phyloP scores from a whole-genome alignment of 75 land plant genomes.

The Pinus tabuliformis region DNA sequence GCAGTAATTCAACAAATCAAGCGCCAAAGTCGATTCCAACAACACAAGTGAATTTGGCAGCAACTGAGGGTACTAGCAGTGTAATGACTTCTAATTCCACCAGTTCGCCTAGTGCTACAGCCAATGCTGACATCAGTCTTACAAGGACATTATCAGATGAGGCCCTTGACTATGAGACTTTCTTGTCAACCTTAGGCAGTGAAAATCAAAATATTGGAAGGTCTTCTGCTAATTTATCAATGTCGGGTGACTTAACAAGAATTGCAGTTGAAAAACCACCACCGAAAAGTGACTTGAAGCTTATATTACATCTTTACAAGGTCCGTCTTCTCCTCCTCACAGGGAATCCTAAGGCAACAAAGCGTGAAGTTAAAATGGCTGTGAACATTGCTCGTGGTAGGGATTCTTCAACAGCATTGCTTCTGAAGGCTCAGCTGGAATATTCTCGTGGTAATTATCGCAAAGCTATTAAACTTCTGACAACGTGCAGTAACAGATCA shows the following conservation, averaged over 20 bases:
- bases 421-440: conserved; percentile 90
- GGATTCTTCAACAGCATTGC: conserved; percentile 76
- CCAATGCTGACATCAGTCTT: conserved; percentile 46
- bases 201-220: conserved; percentile 44
- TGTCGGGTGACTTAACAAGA: conserved; percentile 25
- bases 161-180: conserved; percentile 63
- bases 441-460: conserved; percentile 88
- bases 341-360: conserved; percentile 75
- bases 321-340: conserved; percentile 74
- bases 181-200: conserved; percentile 58
- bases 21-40: conserved; percentile 25
- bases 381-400: conserved; percentile 77
- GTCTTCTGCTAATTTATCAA: conserved; percentile 21
- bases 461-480: conserved; percentile 84
- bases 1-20: conserved; percentile 23
- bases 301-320: conserved; percentile 84
- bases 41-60: conserved; percentile 16
- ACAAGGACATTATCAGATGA: conserved; percentile 80
- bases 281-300: conserved; percentile 61
- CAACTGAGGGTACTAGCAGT: conserved; percentile 28
- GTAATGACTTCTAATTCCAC: conserved; percentile 27
- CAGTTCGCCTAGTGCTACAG: conserved; percentile 23
- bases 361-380: conserved; percentile 85
- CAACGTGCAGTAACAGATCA: conserved; percentile 57
- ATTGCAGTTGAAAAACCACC: conserved; percentile 26